phyloP scores from a whole-genome alignment of 129 eudicot genomes.

The Saussurea involucrata region DNA sequence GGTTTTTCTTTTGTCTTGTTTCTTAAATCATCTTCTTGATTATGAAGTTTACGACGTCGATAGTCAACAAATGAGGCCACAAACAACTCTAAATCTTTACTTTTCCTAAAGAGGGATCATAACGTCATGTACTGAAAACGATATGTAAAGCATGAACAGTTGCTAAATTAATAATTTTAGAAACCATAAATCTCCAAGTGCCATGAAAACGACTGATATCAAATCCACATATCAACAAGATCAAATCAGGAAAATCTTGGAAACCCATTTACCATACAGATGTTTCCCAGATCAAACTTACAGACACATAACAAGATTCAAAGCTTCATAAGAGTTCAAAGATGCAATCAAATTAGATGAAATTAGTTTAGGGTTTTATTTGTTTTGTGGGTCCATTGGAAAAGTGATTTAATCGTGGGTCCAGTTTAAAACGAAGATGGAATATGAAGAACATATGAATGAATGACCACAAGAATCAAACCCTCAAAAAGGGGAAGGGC shows the following conservation, averaged over 20 bases:
- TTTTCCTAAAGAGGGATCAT: constrained; percentile 18
- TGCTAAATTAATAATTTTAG: constrained; percentile 14
- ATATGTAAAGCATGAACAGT: constrained; percentile 19
- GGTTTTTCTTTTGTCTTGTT: constrained; percentile 24
- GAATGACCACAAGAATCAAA: background rate
- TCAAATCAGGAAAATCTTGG: background rate
- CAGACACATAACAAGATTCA: background rate
- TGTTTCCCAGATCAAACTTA: background rate
- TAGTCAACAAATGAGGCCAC: constrained; percentile 42
- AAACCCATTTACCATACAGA: background rate
- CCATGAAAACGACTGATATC: background rate
- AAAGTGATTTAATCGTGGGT: background rate
- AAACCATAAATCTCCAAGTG: constrained; percentile 2
- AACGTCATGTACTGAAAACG: constrained; percentile 8
- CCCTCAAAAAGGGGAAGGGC: background rate
- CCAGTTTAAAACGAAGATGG: background rate
- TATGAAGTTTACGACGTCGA: constrained; percentile 7
- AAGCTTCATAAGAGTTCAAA: constrained; percentile 6
- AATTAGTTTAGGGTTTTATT: background rate
- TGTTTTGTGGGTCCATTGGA: background rate
- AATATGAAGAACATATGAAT: constrained; percentile 3
- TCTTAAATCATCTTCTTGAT: constrained; percentile 9
- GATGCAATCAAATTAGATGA: background rate
- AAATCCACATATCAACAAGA: constrained; percentile 11
- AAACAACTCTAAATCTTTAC: constrained; percentile 26